Evolutionary conservation across 2,329 filamentous ascomycete species (phyloP).

Genomic region (Chaetomium strumarium): DNA sequence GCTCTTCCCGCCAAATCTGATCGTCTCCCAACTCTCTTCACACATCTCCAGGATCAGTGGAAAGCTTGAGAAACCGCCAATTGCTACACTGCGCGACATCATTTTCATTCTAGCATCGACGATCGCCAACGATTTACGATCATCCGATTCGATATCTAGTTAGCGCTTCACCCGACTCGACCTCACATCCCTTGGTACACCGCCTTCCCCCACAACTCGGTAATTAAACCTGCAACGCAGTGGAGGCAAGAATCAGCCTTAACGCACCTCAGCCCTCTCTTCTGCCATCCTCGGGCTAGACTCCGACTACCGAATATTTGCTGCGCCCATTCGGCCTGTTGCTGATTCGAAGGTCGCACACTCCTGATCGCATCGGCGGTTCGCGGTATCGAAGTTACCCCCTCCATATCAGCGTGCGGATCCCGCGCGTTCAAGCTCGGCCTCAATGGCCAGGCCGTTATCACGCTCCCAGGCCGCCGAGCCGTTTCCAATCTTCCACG

Average conservation of each 20-base stretch:
- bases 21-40: background rate
- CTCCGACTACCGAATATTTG: too few species aligned
- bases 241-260: constrained; percentile 17
- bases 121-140: constrained; percentile 1
- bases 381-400: background rate
- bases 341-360: too few species aligned
- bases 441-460: constrained; percentile 50
- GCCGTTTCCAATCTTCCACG: constrained; percentile 48
- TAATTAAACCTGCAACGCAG: constrained; percentile 12
- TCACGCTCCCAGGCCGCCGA: constrained; percentile 42
- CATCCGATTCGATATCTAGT: constrained; percentile 4
- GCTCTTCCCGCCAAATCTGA: constrained; percentile 11
- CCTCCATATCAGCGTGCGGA: constrained; percentile 11
- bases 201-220: constrained; percentile 13
- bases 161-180: constrained; percentile 7
- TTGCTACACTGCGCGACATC: constrained; percentile 1
- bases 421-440: constrained; percentile 20
- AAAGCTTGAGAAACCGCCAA: background rate
- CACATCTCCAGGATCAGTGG: background rate
- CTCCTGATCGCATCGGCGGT: background rate
- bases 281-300: background rate
- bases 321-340: too few species aligned
- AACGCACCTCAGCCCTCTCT: constrained; percentile 2
- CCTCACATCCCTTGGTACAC: constrained; percentile 13
- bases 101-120: constrained; percentile 1